Percentiles rank a stretch among this genome's conserved stretches.
Evolutionary conservation across 1,139 yeast genomes (phyloP).

Genomic region (Geotrichum carabidarum): DNA sequence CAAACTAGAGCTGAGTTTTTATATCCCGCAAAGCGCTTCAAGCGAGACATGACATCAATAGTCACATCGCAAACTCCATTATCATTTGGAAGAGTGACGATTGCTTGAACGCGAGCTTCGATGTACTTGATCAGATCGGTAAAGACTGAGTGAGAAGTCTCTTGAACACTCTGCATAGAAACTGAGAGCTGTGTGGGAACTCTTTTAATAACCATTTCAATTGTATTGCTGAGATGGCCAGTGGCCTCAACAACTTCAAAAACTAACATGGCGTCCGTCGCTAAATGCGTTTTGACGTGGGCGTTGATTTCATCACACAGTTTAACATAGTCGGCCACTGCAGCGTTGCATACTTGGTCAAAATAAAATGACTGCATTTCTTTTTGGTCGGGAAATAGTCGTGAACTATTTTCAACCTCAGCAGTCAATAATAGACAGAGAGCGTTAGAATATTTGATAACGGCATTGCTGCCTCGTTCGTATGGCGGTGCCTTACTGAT

Average conservation of each 20-base stretch:
- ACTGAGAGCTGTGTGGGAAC: constrained; percentile 26
- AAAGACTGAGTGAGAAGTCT: constrained; percentile 45
- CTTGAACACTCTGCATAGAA: constrained; percentile 24
- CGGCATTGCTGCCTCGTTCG: constrained; percentile 60
- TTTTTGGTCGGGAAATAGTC: constrained; percentile 23
- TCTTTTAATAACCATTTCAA: constrained; percentile 20
- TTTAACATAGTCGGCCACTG: constrained; percentile 37
- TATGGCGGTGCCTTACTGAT: constrained; percentile 42
- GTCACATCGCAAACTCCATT: constrained; percentile 65
- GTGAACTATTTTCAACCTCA: constrained; percentile 24
- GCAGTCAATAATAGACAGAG: constrained; percentile 43
- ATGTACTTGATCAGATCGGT: constrained; percentile 54
- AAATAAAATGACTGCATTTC: constrained; percentile 29
- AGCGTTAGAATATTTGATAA: constrained; percentile 52
- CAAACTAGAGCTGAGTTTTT: constrained; percentile 49
- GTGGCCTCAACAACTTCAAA: constrained; percentile 32
- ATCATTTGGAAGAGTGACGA: constrained; percentile 51
- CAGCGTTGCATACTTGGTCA: constrained; percentile 40
- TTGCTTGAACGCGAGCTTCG: constrained; percentile 45
- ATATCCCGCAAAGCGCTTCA: constrained; percentile 62
- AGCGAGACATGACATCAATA: constrained; percentile 58
- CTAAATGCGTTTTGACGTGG: constrained; percentile 24
- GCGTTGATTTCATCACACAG: constrained; percentile 38
- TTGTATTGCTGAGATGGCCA: constrained; percentile 20
- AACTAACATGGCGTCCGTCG: constrained; percentile 27